Evolutionary conservation across 106 monocot genomes (phyloP), one percentile per base, ranked within the genome.

Genomic region (Dendrobium catenatum): DNA sequence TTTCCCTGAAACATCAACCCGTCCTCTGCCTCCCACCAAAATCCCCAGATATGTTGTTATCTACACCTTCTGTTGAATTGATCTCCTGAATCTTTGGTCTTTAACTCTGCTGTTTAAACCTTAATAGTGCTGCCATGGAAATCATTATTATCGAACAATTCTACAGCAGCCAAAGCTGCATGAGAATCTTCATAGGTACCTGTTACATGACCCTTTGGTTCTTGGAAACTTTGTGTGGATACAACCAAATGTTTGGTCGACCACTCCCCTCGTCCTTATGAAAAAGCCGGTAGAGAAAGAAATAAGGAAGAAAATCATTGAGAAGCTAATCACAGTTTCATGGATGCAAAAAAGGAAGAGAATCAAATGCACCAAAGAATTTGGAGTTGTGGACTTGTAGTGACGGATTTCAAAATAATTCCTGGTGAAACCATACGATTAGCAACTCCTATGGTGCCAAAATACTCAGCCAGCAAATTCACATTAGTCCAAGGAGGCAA

Each of bases 151-250:
- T 99, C 82, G 68, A 99, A 99, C 99, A 95, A 99, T 16, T 99
- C 99, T 41, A 99, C 93, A 20, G 99, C 99, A 72, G 99, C 99
- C 51, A 82, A 72, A 68, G 99, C 95, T 55, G 93, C 99, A 90
- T 99, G 95, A 56, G 99, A 95, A 86, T 99, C 99, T 80, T 99
- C 99, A 82, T 99, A 99, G 37, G 99, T 99, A 42, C 95, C 81
- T 55, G 95, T 99, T 29, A 93, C 98, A 83, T 99, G 95, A 85
- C 99, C 99, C 85, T 99, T 99, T n/a, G 99, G 99, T 48, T 99
- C 99, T 91, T 75, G 43, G 93, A 93, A 77, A 75, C 77, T 85
- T 99, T 99, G 85, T 99, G 95, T 81, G 85, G 89, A 66, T 99
- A 99, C 40, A 99, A 76, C 99, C 99, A 99, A 70, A 99, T 93